A percentile compares a stretch with the other conserved stretches of the same genome.
Evolutionary conservation across 2,329 filamentous ascomycete species (phyloP).

Genomic region (Fusarium sp.): DNA sequence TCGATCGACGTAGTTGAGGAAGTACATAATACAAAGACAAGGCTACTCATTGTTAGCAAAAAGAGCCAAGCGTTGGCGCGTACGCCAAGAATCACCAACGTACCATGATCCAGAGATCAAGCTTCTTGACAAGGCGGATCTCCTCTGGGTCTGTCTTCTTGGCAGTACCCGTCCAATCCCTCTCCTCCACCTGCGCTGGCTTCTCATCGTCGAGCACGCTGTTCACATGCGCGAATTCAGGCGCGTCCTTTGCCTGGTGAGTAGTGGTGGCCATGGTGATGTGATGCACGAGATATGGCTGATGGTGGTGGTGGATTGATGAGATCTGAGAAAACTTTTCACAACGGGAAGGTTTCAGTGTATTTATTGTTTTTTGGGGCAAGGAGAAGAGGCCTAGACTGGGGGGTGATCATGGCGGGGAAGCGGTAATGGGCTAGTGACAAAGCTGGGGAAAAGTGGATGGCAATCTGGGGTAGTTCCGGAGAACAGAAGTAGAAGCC

Average conservation of each 20-base stretch:
- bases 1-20: constrained; percentile 52
- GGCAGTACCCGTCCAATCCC: constrained; percentile 56
- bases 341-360: background rate
- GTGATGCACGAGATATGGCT: background rate
- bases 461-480: constrained; percentile 11
- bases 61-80: background rate
- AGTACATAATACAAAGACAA: constrained; percentile 59
- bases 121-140: constrained; percentile 57
- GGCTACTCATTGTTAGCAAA: constrained; percentile 37
- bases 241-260: constrained; percentile 26
- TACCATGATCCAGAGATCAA: constrained; percentile 60
- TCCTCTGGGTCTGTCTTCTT: constrained; percentile 58
- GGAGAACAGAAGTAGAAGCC: constrained; percentile 39
- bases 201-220: constrained; percentile 47
- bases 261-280: constrained; percentile 20
- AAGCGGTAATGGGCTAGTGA: constrained; percentile 8
- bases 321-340: background rate
- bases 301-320: background rate
- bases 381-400: background rate
- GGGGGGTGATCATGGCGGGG: constrained; percentile 29
- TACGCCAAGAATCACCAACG: constrained; percentile 1
- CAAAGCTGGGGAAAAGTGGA: constrained; percentile 21
- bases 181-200: constrained; percentile 28
- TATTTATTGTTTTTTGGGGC: constrained; percentile 40
- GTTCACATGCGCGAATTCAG: constrained; percentile 43